Conservation (phyloP, 1,284 basidiomycete species). For the Anthracocystis walkeri region DNA sequence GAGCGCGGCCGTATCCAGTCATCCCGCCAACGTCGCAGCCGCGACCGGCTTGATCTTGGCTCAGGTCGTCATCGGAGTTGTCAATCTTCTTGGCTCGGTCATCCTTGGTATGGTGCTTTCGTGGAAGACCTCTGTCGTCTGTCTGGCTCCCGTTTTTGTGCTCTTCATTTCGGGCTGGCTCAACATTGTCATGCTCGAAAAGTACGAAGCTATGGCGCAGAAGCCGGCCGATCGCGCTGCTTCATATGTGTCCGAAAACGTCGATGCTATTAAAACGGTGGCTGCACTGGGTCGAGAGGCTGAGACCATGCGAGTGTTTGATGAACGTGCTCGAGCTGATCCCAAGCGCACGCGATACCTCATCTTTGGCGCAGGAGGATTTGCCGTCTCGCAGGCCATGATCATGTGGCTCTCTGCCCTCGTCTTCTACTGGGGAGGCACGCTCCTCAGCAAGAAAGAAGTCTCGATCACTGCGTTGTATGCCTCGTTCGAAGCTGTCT, state of each 20-base stretch:
- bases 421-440: conserved; percentile 70
- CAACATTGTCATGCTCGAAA: conserved; percentile 68
- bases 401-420: conserved; percentile 68
- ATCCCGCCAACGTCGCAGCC: conserved; percentile 69
- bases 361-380: conserved; percentile 64
- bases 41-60: conserved; percentile 70
- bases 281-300: conserved; percentile 70
- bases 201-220: conserved; percentile 65
- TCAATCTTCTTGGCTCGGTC: conserved; percentile 69
- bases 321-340: conserved; percentile 46
- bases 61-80: conserved; percentile 66
- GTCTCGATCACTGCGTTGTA: conserved; percentile 53
- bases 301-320: conserved; percentile 64
- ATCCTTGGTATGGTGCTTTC: conserved; percentile 70
- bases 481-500: conserved; percentile 69
- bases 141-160: conserved; percentile 67
- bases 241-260: conserved; percentile 70
- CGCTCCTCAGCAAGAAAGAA: conserved; percentile 58
- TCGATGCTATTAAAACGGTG: conserved; percentile 70
- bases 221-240: conserved; percentile 62
- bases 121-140: conserved; percentile 69
- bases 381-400: conserved; percentile 69
- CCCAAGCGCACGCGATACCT: conserved; percentile 57
- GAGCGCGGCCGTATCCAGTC: conserved; percentile 68
- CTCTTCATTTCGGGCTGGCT: conserved; percentile 59